Evolutionary conservation across 192 early-diverging fungal species (phyloP), one percentile per base, ranked within the genome.

Genomic region (Diversispora epigaea): DNA sequence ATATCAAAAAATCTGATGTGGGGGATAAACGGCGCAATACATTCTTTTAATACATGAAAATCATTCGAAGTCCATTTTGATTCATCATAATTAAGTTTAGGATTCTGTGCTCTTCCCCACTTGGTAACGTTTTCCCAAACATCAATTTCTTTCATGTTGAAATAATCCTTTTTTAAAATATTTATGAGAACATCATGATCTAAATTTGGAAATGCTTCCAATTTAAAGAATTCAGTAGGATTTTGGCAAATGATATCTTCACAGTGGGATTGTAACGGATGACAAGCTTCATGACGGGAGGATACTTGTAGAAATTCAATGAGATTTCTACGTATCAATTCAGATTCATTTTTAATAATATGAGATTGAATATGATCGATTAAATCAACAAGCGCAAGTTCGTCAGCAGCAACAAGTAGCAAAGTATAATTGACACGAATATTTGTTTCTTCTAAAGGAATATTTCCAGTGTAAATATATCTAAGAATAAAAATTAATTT

Each of bases 1-100:
- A 75, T 75, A 45, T 75, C n/a, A 52, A 75, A 61, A 22, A 75
- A 75, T 32, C 73, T 75, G 3, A 75, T 75, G 25, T 44, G 39
- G 2, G 73, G 73, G 41, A 75, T 65, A 63, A 22, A 63, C n/a
- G 64, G 25, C 19, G 46, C 4, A 40, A 75, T 1, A 0, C 32
- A 49, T 22, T 65, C 17, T 57, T 52, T 45, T 19, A 75, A 61
- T 7, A 15, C 7, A 25, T 8, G 0, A 55, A 75, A 75, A 54
- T 75, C 47, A 3, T 19, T 8, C 12, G 22, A 8, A 6, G 47
- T 3, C 73, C 73, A 75, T 49, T 65, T n/a, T 43, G 44, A 41
- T 1, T 14, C 14, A 75, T 75, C 62, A 4, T 15, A 21, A 44
- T 22, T 15, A 65, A 65, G 32, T 21, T 65, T 6, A 11, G 17